Percentiles rank a stretch among this genome's conserved stretches.
phyloP scores from a whole-genome alignment of 2,329 filamentous ascomycete genomes.

The Furcasterigmium furcatum region DNA sequence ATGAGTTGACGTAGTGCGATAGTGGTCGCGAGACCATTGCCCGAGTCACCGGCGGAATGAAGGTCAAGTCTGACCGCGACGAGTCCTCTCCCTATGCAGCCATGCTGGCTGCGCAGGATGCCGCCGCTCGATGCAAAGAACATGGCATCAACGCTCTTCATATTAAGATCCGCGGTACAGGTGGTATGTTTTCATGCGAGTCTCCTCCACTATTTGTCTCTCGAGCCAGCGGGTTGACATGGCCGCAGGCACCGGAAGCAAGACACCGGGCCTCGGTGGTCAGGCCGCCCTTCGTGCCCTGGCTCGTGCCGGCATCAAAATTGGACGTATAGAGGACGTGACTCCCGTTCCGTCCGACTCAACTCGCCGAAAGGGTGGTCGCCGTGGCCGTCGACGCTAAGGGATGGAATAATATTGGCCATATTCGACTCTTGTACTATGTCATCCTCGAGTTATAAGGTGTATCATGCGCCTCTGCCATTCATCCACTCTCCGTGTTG shows the following conservation, averaged over 20 bases:
- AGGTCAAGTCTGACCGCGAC: slow-evolving; percentile 99
- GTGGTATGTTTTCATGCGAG: slow-evolving; percentile 62
- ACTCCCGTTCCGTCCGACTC: slow-evolving; percentile 99
- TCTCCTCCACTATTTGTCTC: too few species aligned
- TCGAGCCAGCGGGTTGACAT: background rate
- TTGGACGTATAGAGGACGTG: slow-evolving; percentile 99
- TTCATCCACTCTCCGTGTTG: too few species aligned
- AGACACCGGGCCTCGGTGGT: slow-evolving; percentile 98
- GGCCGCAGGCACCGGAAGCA: slow-evolving; percentile 88
- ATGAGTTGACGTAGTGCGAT: slow-evolving; percentile 60
- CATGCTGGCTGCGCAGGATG: slow-evolving; percentile 99
- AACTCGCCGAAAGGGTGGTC: slow-evolving; percentile 99
- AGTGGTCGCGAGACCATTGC: slow-evolving; percentile 99
- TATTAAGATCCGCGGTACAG: slow-evolving; percentile 99
- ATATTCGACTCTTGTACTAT: too few species aligned
- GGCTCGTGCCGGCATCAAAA: slow-evolving; percentile 99
- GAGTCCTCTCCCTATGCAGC: slow-evolving; percentile 99
- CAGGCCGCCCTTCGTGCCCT: slow-evolving; percentile 98
- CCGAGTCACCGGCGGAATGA: slow-evolving; percentile 99
- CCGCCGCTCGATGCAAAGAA: slow-evolving; percentile 79
- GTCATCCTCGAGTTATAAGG: too few species aligned
- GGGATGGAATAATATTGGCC: too few species aligned
- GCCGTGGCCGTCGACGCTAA: slow-evolving; percentile 99
- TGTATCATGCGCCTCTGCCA: too few species aligned
- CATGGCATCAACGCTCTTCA: slow-evolving; percentile 85